Evolutionary conservation across 2,329 filamentous ascomycete genomes (phyloP).

Genomic region (Fusarium sp.): DNA sequence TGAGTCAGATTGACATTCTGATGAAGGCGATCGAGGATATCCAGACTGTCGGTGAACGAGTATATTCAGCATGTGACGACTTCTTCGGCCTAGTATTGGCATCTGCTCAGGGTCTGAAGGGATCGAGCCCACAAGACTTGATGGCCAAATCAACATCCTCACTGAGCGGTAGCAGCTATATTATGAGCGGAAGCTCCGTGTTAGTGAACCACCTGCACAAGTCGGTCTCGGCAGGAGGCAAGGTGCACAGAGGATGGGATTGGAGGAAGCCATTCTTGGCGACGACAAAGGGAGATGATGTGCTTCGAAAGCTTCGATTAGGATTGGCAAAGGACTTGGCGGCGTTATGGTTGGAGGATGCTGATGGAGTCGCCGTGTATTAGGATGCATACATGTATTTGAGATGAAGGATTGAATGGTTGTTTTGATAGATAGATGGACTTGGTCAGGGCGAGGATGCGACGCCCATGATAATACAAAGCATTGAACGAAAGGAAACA

Average conservation of each 20-base stretch:
- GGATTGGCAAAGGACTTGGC: slow-evolving; percentile 78
- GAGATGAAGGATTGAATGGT: slow-evolving; percentile 18
- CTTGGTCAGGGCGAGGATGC: slow-evolving; percentile 18
- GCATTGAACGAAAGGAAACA: slow-evolving; percentile 11
- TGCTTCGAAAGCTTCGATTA: slow-evolving; percentile 75
- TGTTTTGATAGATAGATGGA: slow-evolving; percentile 18
- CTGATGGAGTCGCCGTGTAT: slow-evolving; percentile 61
- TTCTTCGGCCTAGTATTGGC: slow-evolving; percentile 78
- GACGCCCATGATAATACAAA: slow-evolving; percentile 33
- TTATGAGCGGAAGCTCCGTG: slow-evolving; percentile 77
- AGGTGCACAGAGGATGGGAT: slow-evolving; percentile 72
- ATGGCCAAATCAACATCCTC: slow-evolving; percentile 66
- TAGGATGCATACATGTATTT: slow-evolving; percentile 38
- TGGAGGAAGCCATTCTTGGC: slow-evolving; percentile 80
- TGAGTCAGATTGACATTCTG: slow-evolving; percentile 75
- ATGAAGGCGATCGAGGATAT: slow-evolving; percentile 82
- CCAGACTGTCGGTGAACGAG: slow-evolving; percentile 74
- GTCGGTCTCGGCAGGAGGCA: slow-evolving; percentile 63
- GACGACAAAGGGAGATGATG: slow-evolving; percentile 68
- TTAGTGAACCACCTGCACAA: slow-evolving; percentile 68
- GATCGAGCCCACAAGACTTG: slow-evolving; percentile 69
- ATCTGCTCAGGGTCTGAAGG: slow-evolving; percentile 69
- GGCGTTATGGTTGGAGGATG: slow-evolving; percentile 71
- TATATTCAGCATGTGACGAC: slow-evolving; percentile 77
- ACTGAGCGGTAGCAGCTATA: slow-evolving; percentile 67